Evolutionary conservation across 306 rosid genomes (phyloP).

Genomic region (Pyrus pyrifolia): DNA sequence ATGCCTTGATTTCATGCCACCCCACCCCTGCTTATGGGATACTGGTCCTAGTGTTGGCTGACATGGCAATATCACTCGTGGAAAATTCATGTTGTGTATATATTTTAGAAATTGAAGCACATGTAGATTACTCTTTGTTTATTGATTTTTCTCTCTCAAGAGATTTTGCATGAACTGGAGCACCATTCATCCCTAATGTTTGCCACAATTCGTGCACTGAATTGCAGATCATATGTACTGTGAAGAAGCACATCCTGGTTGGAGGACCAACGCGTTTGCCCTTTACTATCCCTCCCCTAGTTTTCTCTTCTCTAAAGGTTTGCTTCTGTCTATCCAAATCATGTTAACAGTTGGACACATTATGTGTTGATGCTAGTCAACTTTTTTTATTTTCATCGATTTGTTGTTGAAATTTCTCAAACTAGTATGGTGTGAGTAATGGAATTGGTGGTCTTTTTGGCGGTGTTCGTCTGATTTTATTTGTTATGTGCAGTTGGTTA

Average conservation of each 20-base stretch:
- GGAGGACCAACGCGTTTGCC: conserved; percentile 96
- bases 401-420: background rate
- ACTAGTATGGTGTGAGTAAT: background rate
- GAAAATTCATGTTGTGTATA: background rate
- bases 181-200: conserved; percentile 17
- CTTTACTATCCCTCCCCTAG: conserved; percentile 81
- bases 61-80: background rate
- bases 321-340: conserved; percentile 17
- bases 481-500: conserved; percentile 62
- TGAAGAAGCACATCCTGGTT: conserved; percentile 70
- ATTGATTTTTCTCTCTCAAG: background rate
- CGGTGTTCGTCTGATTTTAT: background rate
- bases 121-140: background rate
- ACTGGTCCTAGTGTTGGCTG: background rate
- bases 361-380: background rate
- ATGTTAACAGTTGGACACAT: background rate
- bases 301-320: conserved; percentile 89
- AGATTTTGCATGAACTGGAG: conserved; percentile 18
- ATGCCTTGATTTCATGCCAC: background rate
- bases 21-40: background rate
- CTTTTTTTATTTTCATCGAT: background rate
- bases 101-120: background rate
- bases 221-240: conserved; percentile 82
- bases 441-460: background rate
- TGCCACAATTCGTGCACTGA: conserved; percentile 18